Conservation (phyloP, 2,329 filamentous ascomycete species). For the Penicillium sp. region DNA sequence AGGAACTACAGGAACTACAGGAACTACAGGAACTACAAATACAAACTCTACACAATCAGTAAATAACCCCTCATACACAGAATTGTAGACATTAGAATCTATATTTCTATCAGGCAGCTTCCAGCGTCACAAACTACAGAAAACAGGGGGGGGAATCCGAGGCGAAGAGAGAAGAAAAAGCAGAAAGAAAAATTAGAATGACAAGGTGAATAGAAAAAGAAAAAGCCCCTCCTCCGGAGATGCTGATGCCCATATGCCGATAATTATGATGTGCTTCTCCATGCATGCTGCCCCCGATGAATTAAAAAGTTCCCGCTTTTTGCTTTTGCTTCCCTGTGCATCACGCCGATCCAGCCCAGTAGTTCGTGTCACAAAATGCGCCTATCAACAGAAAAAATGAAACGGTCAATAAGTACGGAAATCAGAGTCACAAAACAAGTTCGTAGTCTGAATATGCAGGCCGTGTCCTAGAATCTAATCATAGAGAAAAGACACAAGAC, state of each 20-base stretch:
- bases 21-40: neutral
- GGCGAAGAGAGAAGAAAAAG: constrained; percentile 11
- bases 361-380: constrained; percentile 16
- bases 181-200: constrained; percentile 11
- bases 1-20: neutral
- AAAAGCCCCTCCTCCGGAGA: constrained; percentile 13
- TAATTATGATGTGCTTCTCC: constrained; percentile 22
- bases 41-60: neutral
- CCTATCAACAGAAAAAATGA: constrained; percentile 22
- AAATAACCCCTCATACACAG: neutral
- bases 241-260: constrained; percentile 26
- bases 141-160: constrained; percentile 20
- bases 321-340: constrained; percentile 21
- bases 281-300: constrained; percentile 14
- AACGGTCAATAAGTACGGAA: neutral
- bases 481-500: constrained; percentile 9
- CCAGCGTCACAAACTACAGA: constrained; percentile 14
- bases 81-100: constrained; percentile 23
- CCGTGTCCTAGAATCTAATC: constrained; percentile 1
- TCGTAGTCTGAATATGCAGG: neutral
- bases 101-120: constrained; percentile 20
- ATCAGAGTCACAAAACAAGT: constrained; percentile 1
- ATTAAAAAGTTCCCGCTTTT: constrained; percentile 21
- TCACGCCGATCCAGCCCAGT: constrained; percentile 14
- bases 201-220: constrained; percentile 14